phyloP scores from a whole-genome alignment of 2,329 filamentous ascomycete species.

The Juglanconis juglandina region DNA sequence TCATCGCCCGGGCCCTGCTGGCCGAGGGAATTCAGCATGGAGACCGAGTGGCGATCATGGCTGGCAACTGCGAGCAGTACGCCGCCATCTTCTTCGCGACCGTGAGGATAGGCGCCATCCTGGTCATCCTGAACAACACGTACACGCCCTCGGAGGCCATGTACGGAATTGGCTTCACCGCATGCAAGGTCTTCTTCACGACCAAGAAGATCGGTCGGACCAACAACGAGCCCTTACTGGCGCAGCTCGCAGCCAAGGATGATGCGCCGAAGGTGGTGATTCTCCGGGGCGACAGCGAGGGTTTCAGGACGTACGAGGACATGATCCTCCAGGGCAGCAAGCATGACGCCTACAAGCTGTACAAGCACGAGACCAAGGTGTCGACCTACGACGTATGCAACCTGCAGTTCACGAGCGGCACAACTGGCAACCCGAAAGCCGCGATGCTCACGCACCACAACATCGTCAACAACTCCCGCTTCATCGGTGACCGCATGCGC shows the following conservation, averaged over 20 bases:
- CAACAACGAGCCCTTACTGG: conserved; percentile 59
- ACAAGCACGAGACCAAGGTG: conserved; percentile 51
- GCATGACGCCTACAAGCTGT: conserved; percentile 47
- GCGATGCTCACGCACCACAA: conserved; percentile 71
- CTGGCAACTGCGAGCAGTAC: conserved; percentile 79
- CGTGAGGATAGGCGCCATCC: conserved; percentile 61
- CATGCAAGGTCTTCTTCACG: conserved; percentile 71
- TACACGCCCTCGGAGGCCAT: conserved; percentile 72
- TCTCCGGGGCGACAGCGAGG: conserved; percentile 50
- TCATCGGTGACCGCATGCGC: conserved; percentile 71
- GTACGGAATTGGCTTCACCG: conserved; percentile 68
- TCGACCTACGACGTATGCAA: conserved; percentile 68
- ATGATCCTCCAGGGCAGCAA: conserved; percentile 51
- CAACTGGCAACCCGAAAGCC: conserved; percentile 69
- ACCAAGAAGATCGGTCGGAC: conserved; percentile 65
- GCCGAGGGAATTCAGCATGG: conserved; percentile 64
- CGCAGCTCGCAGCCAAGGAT: conserved; percentile 45
- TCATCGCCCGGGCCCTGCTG: conserved; percentile 63
- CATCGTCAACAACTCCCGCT: conserved; percentile 63
- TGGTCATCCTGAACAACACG: conserved; percentile 79
- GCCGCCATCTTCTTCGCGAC: conserved; percentile 71
- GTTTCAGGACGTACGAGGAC: conserved; percentile 58
- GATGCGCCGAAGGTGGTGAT: conserved; percentile 54
- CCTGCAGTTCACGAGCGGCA: conserved; percentile 73
- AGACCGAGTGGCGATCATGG: conserved; percentile 73